Conservation (phyloP, 495 filamentous ascomycete genomes). For the Aspergillus bertholletiae region DNA sequence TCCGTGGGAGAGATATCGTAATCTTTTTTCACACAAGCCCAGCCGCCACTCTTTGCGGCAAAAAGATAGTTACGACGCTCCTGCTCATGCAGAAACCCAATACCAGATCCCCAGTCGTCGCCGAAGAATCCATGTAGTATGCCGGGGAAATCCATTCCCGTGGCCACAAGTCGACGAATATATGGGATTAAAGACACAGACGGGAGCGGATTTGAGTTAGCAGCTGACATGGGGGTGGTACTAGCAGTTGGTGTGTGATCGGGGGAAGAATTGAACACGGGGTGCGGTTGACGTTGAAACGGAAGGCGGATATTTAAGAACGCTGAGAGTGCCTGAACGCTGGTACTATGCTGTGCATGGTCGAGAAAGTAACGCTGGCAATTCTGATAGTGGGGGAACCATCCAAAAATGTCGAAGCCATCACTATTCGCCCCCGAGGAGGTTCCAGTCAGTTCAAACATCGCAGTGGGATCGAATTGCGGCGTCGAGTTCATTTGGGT, state of each 20-base stretch:
- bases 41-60: conserved; percentile 85
- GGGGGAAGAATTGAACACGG: conserved; percentile 31
- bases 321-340: conserved; percentile 84
- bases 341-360: conserved; percentile 77
- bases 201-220: conserved; percentile 20
- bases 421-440: conserved; percentile 35
- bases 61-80: conserved; percentile 94
- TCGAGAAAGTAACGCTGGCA: conserved; percentile 94
- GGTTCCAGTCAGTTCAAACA: conserved; percentile 35
- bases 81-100: conserved; percentile 80
- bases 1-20: conserved; percentile 84
- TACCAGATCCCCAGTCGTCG: conserved; percentile 77
- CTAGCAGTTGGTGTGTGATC: conserved; percentile 24
- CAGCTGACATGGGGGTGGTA: conserved; percentile 13
- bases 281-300: conserved; percentile 40
- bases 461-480: conserved; percentile 38
- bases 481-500: conserved; percentile 32
- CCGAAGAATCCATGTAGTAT: conserved; percentile 94
- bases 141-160: conserved; percentile 80
- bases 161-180: conserved; percentile 84
- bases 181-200: conserved; percentile 81
- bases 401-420: conserved; percentile 78
- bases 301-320: conserved; percentile 80
- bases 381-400: conserved; percentile 88
- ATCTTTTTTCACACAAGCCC: conserved; percentile 79